These are phyloP conservation scores for Aphanomyces astaci DNA, from an alignment of 352 stramenopile genomes.

Conservation along the genomic window DNA sequence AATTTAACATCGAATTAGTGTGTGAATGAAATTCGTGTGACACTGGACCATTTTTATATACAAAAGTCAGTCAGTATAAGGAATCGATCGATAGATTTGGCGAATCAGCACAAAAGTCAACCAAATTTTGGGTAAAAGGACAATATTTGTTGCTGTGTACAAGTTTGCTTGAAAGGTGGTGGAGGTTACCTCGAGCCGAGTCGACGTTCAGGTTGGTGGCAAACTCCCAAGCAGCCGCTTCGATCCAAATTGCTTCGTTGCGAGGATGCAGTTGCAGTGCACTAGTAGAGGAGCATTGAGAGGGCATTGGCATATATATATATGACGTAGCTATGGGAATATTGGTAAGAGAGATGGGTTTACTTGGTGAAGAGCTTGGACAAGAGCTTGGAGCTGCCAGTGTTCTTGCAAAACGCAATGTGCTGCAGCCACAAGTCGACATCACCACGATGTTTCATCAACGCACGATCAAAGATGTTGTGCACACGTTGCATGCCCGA, in stretches of 20 bases:
- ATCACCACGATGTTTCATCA: slow-evolving; percentile 83
- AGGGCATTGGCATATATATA: too few relatives aligned
- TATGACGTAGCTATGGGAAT: too few relatives aligned
- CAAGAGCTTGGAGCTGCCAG: slow-evolving; percentile 57
- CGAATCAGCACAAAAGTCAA: too few relatives aligned
- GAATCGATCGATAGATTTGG: too few relatives aligned
- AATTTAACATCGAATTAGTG: too few relatives aligned
- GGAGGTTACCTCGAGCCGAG: slow-evolving; percentile 44
- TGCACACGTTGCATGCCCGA: slow-evolving; percentile 64
- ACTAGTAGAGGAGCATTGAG: too few relatives aligned
- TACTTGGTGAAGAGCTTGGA: slow-evolving; percentile 64
- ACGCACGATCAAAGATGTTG: slow-evolving; percentile 77
- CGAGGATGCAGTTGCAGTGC: slow-evolving; percentile 82
- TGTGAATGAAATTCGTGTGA: too few relatives aligned
- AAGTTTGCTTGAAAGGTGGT: background rate
- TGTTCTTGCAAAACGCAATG: slow-evolving; percentile 76
- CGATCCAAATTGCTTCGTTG: slow-evolving; percentile 83
- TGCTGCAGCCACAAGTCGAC: slow-evolving; percentile 89
- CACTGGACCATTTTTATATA: too few relatives aligned
- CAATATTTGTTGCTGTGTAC: too few relatives aligned
- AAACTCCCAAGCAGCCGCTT: slow-evolving; percentile 87
- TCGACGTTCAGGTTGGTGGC: slow-evolving; percentile 76
- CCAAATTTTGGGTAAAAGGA: too few relatives aligned
- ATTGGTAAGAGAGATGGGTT: too few relatives aligned
- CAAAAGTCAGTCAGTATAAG: too few relatives aligned